These are phyloP conservation scores for Xylaria cubensis DNA, from an alignment of 495 filamentous ascomycete species.

Conservation along the genomic window DNA sequence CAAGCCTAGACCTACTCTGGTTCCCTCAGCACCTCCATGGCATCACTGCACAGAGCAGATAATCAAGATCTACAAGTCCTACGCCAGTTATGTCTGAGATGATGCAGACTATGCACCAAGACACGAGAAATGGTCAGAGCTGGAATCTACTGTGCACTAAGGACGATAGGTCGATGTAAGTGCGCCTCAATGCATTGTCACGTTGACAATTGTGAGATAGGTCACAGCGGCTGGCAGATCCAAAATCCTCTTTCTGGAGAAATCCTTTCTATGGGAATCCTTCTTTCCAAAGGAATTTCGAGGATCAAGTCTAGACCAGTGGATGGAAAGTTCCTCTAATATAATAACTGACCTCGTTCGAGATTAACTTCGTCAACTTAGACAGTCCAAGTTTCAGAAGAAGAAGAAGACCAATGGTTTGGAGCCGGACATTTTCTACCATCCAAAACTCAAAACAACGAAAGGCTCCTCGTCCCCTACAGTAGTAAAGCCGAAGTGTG, in stretches of 20 bases:
- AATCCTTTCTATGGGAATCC: too few species aligned
- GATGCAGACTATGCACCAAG: slow-evolving; percentile 1
- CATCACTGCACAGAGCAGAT: neutral
- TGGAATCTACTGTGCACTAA: slow-evolving; percentile 6
- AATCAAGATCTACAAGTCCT: slow-evolving; percentile 24
- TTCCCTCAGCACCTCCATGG: neutral
- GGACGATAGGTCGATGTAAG: slow-evolving; percentile 10
- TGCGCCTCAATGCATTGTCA: neutral
- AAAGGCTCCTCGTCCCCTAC: neutral
- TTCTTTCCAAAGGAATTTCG: neutral
- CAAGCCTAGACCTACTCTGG: neutral
- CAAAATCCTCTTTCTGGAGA: neutral
- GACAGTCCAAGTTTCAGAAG: neutral
- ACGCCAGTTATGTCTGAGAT: neutral
- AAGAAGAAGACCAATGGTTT: neutral
- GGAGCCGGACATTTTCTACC: neutral
- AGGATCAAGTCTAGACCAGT: neutral
- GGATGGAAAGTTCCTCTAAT: neutral
- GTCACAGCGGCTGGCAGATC: neutral
- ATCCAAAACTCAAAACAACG: neutral
- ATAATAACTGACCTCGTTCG: neutral
- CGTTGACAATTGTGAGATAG: neutral
- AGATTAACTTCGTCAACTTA: neutral
- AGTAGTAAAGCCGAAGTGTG: neutral
- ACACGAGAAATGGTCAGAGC: neutral